phyloP scores from a whole-genome alignment of 2,329 filamentous ascomycete genomes.

The Penicillium capsulatum region DNA sequence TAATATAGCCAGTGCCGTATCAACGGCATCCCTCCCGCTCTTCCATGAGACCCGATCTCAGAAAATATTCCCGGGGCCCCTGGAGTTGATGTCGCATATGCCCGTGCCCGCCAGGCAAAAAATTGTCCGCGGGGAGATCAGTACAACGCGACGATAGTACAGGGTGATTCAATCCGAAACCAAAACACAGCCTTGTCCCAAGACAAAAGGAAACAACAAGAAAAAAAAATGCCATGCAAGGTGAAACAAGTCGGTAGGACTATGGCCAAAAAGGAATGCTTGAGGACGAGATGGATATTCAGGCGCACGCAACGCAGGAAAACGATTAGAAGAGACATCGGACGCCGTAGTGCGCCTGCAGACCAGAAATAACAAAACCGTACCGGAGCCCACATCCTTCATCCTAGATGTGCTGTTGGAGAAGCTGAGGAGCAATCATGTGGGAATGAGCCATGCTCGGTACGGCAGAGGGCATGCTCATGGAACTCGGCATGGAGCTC shows the following conservation, averaged over 20 bases:
- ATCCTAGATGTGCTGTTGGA: conserved; percentile 42
- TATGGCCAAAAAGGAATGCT: conserved; percentile 14
- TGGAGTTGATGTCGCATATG: conserved; percentile 9
- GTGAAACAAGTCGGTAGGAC: conserved; percentile 11
- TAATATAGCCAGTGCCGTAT: conserved; percentile 13
- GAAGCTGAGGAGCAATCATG: conserved; percentile 42
- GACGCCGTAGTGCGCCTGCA: conserved; percentile 5
- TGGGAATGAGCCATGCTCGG: conserved; percentile 40
- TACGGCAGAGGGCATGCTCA: conserved; percentile 37
- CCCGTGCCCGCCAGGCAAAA: conserved; percentile 21
- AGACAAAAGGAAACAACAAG: conserved; percentile 15
- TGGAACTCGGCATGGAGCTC: conserved; percentile 36
- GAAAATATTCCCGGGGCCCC: conserved; percentile 4
- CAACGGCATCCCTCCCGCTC: conserved; percentile 10
- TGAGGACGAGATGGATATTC: conserved; percentile 4
- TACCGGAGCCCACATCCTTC: background rate
- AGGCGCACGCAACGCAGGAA: conserved; percentile 14
- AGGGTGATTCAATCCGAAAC: conserved; percentile 10
- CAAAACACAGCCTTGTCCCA: conserved; percentile 6
- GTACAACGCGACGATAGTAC: conserved; percentile 13
- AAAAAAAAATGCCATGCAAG: conserved; percentile 10
- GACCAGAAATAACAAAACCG: conserved; percentile 5
- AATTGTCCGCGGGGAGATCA: conserved; percentile 9
- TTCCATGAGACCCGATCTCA: conserved; percentile 18
- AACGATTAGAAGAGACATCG: conserved; percentile 9